Evolutionary conservation across 108 stramenopile species (phyloP).

Genomic region (Skeletonema grethae): DNA sequence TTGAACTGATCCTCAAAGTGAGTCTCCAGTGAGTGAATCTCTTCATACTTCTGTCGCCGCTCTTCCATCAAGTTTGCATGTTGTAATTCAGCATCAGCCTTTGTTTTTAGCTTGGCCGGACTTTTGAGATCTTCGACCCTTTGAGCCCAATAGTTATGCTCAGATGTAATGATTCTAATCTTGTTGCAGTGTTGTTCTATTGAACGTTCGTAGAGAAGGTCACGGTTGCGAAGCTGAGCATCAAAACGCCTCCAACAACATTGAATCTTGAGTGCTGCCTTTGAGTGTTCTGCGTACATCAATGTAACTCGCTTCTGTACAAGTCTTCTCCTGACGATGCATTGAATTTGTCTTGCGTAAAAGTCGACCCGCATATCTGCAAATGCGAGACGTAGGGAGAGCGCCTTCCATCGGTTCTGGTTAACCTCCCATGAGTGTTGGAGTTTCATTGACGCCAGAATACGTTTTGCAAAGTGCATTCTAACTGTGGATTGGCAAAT

Average conservation of each 20-base stretch:
- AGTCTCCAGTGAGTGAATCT: slow-evolving; percentile 32
- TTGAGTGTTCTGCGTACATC: background rate
- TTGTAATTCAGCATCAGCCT: slow-evolving; percentile 18
- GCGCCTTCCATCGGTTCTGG: slow-evolving; percentile 29
- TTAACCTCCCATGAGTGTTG: slow-evolving; percentile 35
- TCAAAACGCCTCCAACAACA: slow-evolving; percentile 32
- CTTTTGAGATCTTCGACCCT: slow-evolving; percentile 21
- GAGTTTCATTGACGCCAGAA: slow-evolving; percentile 10
- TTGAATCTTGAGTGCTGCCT: slow-evolving; percentile 37
- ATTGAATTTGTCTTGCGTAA: slow-evolving; percentile 44
- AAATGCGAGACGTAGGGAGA: slow-evolving; percentile 35
- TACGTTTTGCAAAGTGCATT: slow-evolving; percentile 40
- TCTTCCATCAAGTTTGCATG: slow-evolving; percentile 17
- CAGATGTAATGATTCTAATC: slow-evolving; percentile 34
- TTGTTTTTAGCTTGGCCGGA: slow-evolving; percentile 18
- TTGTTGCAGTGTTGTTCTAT: slow-evolving; percentile 28
- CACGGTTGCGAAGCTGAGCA: slow-evolving; percentile 12
- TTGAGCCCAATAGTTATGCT: slow-evolving; percentile 37
- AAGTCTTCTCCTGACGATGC: slow-evolving; percentile 29
- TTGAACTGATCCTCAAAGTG: slow-evolving; percentile 39
- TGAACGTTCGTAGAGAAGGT: slow-evolving; percentile 14
- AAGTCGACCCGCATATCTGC: slow-evolving; percentile 21
- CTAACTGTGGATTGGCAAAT: slow-evolving; percentile 41
- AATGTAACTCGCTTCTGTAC: slow-evolving; percentile 11
- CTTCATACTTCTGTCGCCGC: slow-evolving; percentile 14